Conservation (phyloP, 495 filamentous ascomycete species). For the Penicillium tannophilum region DNA sequence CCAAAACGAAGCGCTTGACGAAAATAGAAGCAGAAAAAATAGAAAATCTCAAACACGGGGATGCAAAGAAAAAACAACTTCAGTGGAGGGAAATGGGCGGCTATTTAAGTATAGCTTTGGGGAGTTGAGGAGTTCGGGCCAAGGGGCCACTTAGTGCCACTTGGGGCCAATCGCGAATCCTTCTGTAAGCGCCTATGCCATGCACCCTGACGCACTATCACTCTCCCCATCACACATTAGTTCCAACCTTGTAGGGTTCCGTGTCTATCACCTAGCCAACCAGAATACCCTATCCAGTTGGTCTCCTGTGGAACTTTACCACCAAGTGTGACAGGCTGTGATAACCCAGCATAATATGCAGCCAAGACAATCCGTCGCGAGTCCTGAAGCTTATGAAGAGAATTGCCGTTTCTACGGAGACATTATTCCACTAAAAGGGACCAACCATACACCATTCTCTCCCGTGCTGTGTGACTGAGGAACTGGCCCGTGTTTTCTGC, state of each 20-base stretch:
- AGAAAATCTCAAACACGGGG: constrained; percentile 38
- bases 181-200: constrained; percentile 30
- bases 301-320: background rate
- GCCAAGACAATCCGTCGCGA: background rate
- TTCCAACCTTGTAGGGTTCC: constrained; percentile 20
- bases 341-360: background rate
- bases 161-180: constrained; percentile 20
- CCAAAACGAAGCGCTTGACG: constrained; percentile 42
- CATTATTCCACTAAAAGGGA: background rate
- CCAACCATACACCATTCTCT: background rate
- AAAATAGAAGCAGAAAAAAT: constrained; percentile 43
- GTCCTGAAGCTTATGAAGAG: background rate
- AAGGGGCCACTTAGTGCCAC: background rate
- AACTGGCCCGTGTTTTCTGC: constrained; percentile 4
- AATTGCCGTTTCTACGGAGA: too few relatives aligned
- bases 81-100: constrained; percentile 28
- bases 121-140: background rate
- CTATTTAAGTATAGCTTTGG: constrained; percentile 40
- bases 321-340: constrained; percentile 18
- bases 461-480: background rate
- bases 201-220: constrained; percentile 32
- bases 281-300: background rate
- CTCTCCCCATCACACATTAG: constrained; percentile 29
- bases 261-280: constrained; percentile 13
- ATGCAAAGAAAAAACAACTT: constrained; percentile 27